These are phyloP conservation scores for Laguncularia racemosa DNA, from an alignment of 345 rosid genomes.

Conservation along the genomic window DNA sequence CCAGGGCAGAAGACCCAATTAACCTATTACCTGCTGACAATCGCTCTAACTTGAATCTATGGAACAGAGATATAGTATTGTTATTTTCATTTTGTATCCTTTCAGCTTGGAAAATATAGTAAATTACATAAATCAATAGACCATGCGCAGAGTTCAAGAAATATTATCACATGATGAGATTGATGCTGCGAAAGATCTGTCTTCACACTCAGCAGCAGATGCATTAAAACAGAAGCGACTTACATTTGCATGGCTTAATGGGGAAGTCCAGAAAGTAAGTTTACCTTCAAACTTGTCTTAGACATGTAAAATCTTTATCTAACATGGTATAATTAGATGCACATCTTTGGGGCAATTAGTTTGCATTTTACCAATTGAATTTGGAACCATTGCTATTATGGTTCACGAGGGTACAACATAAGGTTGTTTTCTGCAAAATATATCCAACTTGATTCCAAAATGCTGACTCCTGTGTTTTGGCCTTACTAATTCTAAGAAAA, in stretches of 20 bases:
- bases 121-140: slow-evolving; percentile 46
- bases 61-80: background rate
- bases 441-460: too few relatives aligned
- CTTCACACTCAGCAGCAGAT: slow-evolving; percentile 25
- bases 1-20: too few relatives aligned
- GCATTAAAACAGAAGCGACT: slow-evolving; percentile 58
- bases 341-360: background rate
- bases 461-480: too few relatives aligned
- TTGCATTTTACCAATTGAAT: too few relatives aligned
- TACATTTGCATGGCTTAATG: slow-evolving; percentile 89
- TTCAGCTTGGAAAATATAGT: slow-evolving; percentile 11
- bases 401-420: too few relatives aligned
- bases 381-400: too few relatives aligned
- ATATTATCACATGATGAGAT: slow-evolving; percentile 31
- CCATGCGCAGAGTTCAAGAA: slow-evolving; percentile 80
- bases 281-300: slow-evolving; percentile 2
- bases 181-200: slow-evolving; percentile 28
- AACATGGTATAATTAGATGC: background rate
- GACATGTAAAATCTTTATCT: background rate
- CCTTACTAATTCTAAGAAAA: too few relatives aligned
- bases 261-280: slow-evolving; percentile 79
- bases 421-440: too few relatives aligned
- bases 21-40: too few relatives aligned
- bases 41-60: background rate
- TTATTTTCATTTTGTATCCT: slow-evolving; percentile 3